Base-by-base conservation (phyloP, 257 asterid genomes). In the Jacaranda mimosifolia region DNA sequence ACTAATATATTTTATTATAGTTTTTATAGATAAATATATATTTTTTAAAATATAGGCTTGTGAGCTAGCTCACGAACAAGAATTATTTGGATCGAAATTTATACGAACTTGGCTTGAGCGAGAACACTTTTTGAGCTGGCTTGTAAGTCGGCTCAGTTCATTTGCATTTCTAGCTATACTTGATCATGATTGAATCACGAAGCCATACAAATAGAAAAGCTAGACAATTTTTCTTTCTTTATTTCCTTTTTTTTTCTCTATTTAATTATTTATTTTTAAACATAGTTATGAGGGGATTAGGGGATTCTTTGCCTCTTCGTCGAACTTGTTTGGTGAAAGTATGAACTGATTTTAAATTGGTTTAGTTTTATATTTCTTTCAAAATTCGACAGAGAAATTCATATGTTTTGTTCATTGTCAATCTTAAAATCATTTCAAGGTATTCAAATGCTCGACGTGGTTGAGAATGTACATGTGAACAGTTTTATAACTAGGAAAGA, bases 391-490 rank as follows among this genome's bases (percentile, higher is more conserved):
- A 3, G 39, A 38, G 60, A 35, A 58, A 32, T 36, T 53, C 45
- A 7, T 63, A 39, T 49, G 52, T 12, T 75, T 63, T 67, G 32
- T 62, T 32, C 45, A 72, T 65, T 62, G 36, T 80, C 12, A 68
- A 17, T 56, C 35, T 42, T 51, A 5, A 48, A 40, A 35, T 10
- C 13, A 36, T 35, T 53, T 39, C 39, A 7, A n/a, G 51, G 26
- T 10, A 35, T 36, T 63, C 1, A 21, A 57, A 57, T 59, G 38
- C 65, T 59, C 42, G 9, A 21, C 63, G 26, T 52, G 73, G 42
- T 4, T 64, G 64, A 55, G 80, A 65, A 52, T 19, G 60, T 15
- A 15, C 57, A 65, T 52, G 55, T 48, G 19, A 35, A 26, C 46
- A 77, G 17, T 63, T 48, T 63, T 38, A 2, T 11, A 14, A 70